Percentiles rank a stretch among this genome's conserved stretches.
These are phyloP conservation scores for Suillus subaureus DNA, from an alignment of 768 basidiomycete species.

Conservation along the genomic window DNA sequence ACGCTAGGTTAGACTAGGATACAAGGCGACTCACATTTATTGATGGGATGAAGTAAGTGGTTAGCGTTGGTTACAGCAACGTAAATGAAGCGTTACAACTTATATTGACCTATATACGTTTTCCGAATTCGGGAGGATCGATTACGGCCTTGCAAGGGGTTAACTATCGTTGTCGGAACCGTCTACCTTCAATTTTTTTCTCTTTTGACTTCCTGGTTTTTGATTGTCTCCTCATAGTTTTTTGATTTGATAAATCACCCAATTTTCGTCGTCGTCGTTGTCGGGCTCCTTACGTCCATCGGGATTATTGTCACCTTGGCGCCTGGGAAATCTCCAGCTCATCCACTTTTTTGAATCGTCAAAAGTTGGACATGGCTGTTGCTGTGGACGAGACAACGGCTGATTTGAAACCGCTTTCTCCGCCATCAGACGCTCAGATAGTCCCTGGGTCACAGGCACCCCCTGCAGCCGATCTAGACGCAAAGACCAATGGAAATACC, in stretches of 20 bases:
- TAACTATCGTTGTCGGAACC: background rate
- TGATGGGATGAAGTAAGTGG: background rate
- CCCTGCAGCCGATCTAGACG: constrained; percentile 12
- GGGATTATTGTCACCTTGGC: background rate
- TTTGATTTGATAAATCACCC: background rate
- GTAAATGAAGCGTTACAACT: constrained; percentile 9
- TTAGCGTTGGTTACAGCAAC: constrained; percentile 10
- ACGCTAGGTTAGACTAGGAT: constrained; percentile 8
- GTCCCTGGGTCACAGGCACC: constrained; percentile 10
- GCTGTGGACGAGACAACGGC: background rate
- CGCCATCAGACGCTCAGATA: constrained; percentile 7
- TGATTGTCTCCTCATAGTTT: background rate
- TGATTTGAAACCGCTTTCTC: constrained; percentile 23
- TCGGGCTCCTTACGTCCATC: background rate
- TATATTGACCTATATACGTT: constrained; percentile 3
- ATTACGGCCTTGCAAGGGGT: constrained; percentile 4
- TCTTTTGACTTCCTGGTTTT: background rate
- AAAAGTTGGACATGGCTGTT: background rate
- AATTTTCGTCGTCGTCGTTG: background rate
- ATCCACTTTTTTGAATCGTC: constrained; percentile 1
- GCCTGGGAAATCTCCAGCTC: constrained; percentile 3
- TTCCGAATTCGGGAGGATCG: constrained; percentile 5
- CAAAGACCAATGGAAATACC: constrained; percentile 15
- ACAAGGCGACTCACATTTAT: background rate
- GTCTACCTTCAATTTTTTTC: background rate